These are phyloP conservation scores for Eimeria sp. DNA, from an alignment of 169 alveolate species.

Conservation along the genomic window DNA sequence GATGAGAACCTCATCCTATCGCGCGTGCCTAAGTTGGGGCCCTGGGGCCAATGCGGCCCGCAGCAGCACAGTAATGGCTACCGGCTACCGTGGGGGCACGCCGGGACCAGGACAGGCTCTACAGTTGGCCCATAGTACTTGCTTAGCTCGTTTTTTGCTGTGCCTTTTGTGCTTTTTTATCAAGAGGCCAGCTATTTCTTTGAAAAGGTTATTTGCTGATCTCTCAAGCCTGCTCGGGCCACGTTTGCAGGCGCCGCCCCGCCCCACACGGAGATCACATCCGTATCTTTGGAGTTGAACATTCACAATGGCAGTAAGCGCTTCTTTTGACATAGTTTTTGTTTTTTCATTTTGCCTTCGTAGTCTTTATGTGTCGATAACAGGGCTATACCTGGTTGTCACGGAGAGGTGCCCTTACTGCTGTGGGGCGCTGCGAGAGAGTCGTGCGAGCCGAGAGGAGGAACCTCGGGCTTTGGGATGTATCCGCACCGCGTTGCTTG, in stretches of 20 bases:
- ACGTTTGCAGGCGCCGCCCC: constrained; percentile 38
- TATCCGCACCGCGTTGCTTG: not conserved
- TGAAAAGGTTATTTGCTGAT: not conserved
- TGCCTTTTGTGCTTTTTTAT: constrained; percentile 2
- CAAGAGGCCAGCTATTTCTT: constrained; percentile 15
- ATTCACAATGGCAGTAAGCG: constrained; percentile 57
- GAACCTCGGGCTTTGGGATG: not conserved
- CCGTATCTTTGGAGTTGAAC: not conserved
- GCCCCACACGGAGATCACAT: constrained; percentile 58
- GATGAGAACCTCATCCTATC: not conserved
- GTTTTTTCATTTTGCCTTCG: not conserved
- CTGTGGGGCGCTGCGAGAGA: constrained; percentile 19
- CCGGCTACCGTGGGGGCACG: constrained; percentile 41
- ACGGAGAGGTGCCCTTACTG: not conserved
- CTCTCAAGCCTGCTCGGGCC: constrained; percentile 40
- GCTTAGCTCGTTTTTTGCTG: not conserved
- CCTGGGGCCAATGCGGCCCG: constrained; percentile 23
- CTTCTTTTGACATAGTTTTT: not conserved
- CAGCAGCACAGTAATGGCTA: constrained; percentile 8
- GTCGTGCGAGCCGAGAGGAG: not conserved
- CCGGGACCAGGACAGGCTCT: not conserved
- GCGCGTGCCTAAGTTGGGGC: constrained; percentile 28
- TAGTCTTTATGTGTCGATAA: not conserved
- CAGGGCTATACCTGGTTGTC: not conserved
- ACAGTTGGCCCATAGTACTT: not conserved